These are phyloP conservation scores for Geoglossum glabrum DNA, from an alignment of 495 filamentous ascomycete species.

Conservation along the genomic window DNA sequence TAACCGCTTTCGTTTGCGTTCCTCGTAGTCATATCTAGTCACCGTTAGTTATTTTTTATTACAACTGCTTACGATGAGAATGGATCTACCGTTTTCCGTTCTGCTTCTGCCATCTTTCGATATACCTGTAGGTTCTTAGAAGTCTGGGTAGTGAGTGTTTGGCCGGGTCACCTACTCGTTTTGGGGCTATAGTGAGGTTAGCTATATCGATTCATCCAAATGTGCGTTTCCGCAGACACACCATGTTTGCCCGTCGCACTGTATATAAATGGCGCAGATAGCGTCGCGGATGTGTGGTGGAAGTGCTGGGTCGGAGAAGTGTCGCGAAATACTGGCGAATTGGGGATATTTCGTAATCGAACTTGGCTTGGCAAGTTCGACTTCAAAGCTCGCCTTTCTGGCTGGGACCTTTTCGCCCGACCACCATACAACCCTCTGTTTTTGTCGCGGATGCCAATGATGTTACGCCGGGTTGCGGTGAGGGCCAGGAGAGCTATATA, in stretches of 20 bases:
- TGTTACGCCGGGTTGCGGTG: not conserved
- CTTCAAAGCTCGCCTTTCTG: too few relatives aligned
- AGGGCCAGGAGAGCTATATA: not conserved
- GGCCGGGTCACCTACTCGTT: constrained; percentile 35
- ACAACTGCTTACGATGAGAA: not conserved
- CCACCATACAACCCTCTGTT: not conserved
- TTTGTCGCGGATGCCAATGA: not conserved
- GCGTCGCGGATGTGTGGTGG: too few relatives aligned
- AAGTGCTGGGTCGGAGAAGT: too few relatives aligned
- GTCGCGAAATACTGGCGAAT: too few relatives aligned
- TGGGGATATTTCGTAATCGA: too few relatives aligned
- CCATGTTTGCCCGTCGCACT: not conserved
- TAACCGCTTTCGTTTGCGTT: constrained; percentile 66
- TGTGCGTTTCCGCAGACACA: not conserved
- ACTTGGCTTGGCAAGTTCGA: too few relatives aligned
- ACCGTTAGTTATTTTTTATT: not conserved
- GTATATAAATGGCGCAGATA: too few relatives aligned
- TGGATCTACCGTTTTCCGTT: constrained; percentile 41
- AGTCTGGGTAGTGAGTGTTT: not conserved
- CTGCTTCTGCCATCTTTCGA: constrained; percentile 70
- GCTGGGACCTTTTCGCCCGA: too few relatives aligned
- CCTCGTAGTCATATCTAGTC: constrained; percentile 61
- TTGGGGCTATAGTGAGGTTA: constrained; percentile 41
- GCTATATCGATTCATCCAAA: not conserved
- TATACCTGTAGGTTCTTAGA: constrained; percentile 33